Percentiles rank a stretch among this genome's conserved stretches.
Conservation (phyloP, 176 grass and related monocot species). For the Melocanna baccifera region DNA sequence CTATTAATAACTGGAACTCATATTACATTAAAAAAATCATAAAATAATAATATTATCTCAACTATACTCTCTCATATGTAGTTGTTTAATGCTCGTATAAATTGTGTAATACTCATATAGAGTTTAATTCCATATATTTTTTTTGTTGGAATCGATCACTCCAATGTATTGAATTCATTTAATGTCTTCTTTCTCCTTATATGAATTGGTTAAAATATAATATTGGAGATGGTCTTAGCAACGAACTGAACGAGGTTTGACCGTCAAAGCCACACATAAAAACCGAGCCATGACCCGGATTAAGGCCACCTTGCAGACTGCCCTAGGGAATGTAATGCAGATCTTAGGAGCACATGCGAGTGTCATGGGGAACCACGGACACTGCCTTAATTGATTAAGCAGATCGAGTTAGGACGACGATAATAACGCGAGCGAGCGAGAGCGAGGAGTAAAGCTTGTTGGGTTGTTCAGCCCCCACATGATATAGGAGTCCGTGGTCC, state of each 20-base stretch:
- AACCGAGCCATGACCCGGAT: not conserved
- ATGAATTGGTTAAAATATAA: no score
- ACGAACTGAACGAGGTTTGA: conserved; percentile 15
- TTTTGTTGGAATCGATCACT: no score
- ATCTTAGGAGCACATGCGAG: conserved; percentile 14
- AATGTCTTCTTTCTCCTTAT: no score
- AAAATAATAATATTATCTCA: no score
- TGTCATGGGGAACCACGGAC: conserved; percentile 32
- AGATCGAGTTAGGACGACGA: not conserved
- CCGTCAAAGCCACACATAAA: not conserved
- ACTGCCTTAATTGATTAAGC: conserved; percentile 11
- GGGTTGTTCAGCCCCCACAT: not conserved
- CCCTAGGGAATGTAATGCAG: not conserved
- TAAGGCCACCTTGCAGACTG: not conserved
- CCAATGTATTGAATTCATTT: no score
- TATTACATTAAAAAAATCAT: no score
- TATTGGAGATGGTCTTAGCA: not conserved
- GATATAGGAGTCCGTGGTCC: not conserved
- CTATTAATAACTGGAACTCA: no score
- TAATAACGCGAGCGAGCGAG: not conserved
- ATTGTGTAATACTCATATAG: no score
- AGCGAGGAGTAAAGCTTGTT: not conserved
- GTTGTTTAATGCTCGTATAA: no score
- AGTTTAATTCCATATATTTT: no score
- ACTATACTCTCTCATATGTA: no score